Evolutionary conservation across 2,329 filamentous ascomycete species (phyloP), one percentile per base, ranked within the genome.

Genomic region (Fusarium sp.): DNA sequence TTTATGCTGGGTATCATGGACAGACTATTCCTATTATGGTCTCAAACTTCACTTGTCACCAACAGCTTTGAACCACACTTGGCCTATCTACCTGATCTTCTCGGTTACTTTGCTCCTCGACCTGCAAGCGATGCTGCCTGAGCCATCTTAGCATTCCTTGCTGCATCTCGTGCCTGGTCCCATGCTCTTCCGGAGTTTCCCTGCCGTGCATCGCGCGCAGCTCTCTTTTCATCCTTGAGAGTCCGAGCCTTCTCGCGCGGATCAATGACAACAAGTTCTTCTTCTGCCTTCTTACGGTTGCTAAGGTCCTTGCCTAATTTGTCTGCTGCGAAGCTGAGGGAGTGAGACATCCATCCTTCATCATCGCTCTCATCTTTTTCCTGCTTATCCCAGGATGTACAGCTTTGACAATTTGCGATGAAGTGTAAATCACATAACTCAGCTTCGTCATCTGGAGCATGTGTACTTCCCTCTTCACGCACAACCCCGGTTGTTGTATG

Each of bases 321-420:
- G 78, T 98, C 96, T 70, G 95, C 96, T 42, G 92, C 93, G 81
- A 98, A 98, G 51, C 89, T 94, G 41, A 99, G 86, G 15, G 90
- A 87, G 81, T 98, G 96, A 8, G 90, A 90, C 90, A 98, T 94
- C 95, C 96, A 98, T 13, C 91, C 91, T 55, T 89, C 87, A 55
- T 90, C 90, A 67, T 90, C 89, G 75, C 87, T 88, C 7, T 91
- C 89, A 28, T 88, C 85, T 18, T 86, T 85, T 7, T 87, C 89
- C 45, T 86, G 87, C 76, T 91, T 88, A 78, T 97, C 93, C 94
- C 95, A 98, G 1, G 92, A 90, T 66, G 90, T 91, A 82, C 96
- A 98, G 49, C 94, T 98, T 80, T 98, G 94, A 82, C 96, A 99
- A 78, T 97, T 94, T 55, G 93, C 93, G 72, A 99, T 97, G 82